Conservation (phyloP, 2,329 filamentous ascomycete genomes). For the Penicillium rolfsii region DNA sequence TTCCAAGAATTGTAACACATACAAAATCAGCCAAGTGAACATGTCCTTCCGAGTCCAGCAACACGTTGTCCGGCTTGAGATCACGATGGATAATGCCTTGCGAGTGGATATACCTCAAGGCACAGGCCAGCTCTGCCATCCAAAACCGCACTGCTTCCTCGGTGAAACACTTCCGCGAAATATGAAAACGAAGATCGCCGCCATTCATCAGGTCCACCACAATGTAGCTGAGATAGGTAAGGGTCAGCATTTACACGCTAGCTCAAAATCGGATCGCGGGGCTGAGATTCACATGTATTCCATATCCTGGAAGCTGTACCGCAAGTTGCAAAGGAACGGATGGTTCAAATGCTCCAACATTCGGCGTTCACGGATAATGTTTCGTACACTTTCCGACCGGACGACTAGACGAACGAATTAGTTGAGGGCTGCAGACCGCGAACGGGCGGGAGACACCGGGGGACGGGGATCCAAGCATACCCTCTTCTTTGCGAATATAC, state of each 20-base stretch:
- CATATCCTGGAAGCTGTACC: conserved; percentile 98
- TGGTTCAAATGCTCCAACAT: conserved; percentile 99
- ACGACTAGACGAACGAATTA: conserved; percentile 66
- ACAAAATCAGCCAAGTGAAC: conserved; percentile 98
- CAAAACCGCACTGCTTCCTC: conserved; percentile 97
- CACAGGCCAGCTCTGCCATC: conserved; percentile 93
- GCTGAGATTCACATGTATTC: conserved; percentile 80
- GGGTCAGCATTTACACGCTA: not conserved
- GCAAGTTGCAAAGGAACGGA: conserved; percentile 95
- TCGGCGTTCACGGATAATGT: conserved; percentile 94
- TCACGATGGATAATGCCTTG: conserved; percentile 91
- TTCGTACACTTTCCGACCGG: conserved; percentile 94
- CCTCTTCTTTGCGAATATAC: conserved; percentile 98
- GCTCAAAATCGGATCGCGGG: not conserved
- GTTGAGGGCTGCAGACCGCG: not conserved
- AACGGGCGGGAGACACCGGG: not conserved
- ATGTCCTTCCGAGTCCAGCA: conserved; percentile 86
- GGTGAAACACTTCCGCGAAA: conserved; percentile 95
- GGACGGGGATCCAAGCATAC: conserved; percentile 39
- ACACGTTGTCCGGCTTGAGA: conserved; percentile 88
- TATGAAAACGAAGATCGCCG: conserved; percentile 94
- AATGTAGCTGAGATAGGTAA: conserved; percentile 65
- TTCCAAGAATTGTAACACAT: conserved; percentile 43
- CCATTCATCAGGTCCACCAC: conserved; percentile 98
- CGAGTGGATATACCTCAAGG: conserved; percentile 80